Evolutionary conservation across 1,139 yeast genomes (phyloP), one percentile per base, ranked within the genome.

Genomic region (Kodamaea ohmeri): DNA sequence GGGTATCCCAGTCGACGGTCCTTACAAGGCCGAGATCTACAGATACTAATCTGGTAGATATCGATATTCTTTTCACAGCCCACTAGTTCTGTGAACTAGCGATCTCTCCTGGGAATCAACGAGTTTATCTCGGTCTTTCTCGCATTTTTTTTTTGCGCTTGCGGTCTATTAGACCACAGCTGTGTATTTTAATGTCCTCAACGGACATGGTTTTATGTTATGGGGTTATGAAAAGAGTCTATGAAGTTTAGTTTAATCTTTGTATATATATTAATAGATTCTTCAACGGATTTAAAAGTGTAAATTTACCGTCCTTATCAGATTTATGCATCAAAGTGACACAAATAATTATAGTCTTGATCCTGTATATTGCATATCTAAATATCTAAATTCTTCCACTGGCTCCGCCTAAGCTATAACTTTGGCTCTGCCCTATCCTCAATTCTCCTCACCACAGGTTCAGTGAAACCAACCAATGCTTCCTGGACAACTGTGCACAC

Each of bases 1-100:
- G 70, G 94, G 95, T 64, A 73, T 92, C 57, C 90, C 97, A 62
- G 65, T 70, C 61, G 86, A 83, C 70, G 99, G 99, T 78, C 99
- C 99, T 60, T 92, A 62, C 95, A 92, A 92, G 85, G 83, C 96
- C 63, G 98, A 92, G 60, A 87, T 83, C 76, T 92, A 92, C 95
- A 88, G 97, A 80, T 92, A 92, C 77, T 92, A 88, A 36, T 17
- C 31, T 33, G 33, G 17, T 14, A 19, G 20, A 25, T 22, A 7
- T 24, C 25, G 18, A 25, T 17, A 22, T 19, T 36, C 36, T 37
- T 40, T 40, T 32, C 32, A 33, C 21, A 35, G 20, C 32, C 36
- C 39, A 24, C 34, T 35, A 28, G 41, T 25, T 35, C 36, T 27
- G 26, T 25, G 38, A 30, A 25, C 34, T 25, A 35, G 38, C 27